These are phyloP conservation scores for Nicotiana undulata DNA, from an alignment of 257 asterid species.

Conservation along the genomic window DNA sequence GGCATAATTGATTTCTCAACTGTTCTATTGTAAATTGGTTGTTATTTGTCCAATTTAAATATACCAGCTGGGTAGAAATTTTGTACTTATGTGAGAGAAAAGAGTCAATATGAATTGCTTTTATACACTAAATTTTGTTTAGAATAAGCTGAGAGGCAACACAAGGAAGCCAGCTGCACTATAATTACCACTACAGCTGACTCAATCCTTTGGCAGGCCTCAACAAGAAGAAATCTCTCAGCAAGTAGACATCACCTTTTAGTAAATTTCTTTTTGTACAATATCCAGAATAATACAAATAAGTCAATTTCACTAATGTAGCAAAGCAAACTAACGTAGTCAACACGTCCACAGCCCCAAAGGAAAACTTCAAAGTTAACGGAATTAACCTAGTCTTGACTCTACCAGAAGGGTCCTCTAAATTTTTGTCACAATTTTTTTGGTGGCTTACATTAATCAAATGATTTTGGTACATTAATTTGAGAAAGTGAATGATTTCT, in stretches of 20 bases:
- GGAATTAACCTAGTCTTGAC: background rate
- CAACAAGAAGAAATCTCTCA: background rate
- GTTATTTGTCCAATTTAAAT: background rate
- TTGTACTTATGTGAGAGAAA: background rate
- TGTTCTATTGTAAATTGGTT: background rate
- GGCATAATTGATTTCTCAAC: background rate
- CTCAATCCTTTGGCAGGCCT: background rate
- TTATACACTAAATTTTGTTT: background rate
- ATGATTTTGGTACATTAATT: background rate
- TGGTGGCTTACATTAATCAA: background rate
- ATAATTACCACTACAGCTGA: background rate
- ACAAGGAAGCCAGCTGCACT: background rate
- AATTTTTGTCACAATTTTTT: background rate
- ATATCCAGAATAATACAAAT: background rate
- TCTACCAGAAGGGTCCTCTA: background rate
- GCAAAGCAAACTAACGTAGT: background rate
- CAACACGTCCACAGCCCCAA: background rate
- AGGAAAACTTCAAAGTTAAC: background rate
- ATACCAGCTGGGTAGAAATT: background rate
- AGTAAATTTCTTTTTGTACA: background rate
- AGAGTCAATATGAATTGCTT: background rate
- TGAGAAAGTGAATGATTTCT: conserved; percentile 3
- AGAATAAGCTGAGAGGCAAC: background rate
- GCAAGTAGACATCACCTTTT: background rate
- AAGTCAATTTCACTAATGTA: background rate